A percentile compares a stretch with the other conserved stretches of the same genome.
Evolutionary conservation across 352 stramenopile genomes (phyloP).

Genomic region (Phytophthora podocarpi): DNA sequence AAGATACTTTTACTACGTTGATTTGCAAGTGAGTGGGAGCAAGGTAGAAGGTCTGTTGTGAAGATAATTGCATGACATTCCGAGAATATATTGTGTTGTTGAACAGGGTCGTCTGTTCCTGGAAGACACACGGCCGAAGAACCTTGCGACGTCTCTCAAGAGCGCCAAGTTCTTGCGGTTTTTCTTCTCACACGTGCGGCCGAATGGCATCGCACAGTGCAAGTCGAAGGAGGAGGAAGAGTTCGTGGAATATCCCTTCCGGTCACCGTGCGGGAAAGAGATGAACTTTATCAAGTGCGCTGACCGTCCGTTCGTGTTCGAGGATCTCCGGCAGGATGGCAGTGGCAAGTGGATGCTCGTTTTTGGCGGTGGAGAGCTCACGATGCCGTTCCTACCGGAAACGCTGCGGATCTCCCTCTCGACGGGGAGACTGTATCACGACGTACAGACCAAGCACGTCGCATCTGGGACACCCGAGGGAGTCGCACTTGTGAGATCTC

Average conservation of each 20-base stretch:
- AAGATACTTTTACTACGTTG: slow-evolving; percentile 87
- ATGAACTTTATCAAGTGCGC: slow-evolving; percentile 91
- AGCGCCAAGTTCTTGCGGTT: slow-evolving; percentile 84
- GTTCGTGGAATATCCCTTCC: slow-evolving; percentile 75
- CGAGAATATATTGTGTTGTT: not conserved
- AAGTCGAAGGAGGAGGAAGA: slow-evolving; percentile 30
- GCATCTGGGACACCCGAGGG: slow-evolving; percentile 29
- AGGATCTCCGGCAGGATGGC: slow-evolving; percentile 49
- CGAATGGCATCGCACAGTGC: slow-evolving; percentile 30
- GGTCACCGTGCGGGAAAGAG: slow-evolving; percentile 79
- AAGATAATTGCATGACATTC: not conserved
- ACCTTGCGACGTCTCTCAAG: slow-evolving; percentile 86
- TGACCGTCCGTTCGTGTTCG: slow-evolving; percentile 78
- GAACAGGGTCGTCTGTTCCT: slow-evolving; percentile 71
- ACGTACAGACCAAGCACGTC: slow-evolving; percentile 58
- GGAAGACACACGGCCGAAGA: slow-evolving; percentile 83
- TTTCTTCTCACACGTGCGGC: slow-evolving; percentile 76
- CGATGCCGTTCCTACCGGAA: slow-evolving; percentile 57
- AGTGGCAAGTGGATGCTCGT: slow-evolving; percentile 45
- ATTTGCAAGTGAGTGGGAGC: slow-evolving; percentile 56
- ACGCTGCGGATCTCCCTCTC: slow-evolving; percentile 65
- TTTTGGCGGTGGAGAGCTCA: slow-evolving; percentile 63
- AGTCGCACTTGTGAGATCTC: slow-evolving; percentile 68
- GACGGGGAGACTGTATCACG: slow-evolving; percentile 77
- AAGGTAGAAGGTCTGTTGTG: not conserved